Base-by-base conservation (phyloP, 2,329 filamentous ascomycete species). In the Aspergillus felis region DNA sequence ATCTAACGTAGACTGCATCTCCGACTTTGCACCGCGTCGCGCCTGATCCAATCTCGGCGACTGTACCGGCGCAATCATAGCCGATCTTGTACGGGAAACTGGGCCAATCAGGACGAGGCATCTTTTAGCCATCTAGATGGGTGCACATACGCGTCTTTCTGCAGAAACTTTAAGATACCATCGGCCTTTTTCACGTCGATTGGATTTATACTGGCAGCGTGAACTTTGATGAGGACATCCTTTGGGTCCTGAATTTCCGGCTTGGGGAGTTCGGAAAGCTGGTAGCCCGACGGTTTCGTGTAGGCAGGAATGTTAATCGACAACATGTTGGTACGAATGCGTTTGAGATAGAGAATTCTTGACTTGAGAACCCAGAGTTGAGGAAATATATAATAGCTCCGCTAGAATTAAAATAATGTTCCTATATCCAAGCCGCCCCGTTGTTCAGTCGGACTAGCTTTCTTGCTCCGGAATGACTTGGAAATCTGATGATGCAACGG, bases 131-230 rank as follows among this genome's bases (percentile, higher is more conserved):
- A 54, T 41, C 35, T 60, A 7, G 42, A 7, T 24, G 10, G 50
- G 28, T 32, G 41, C 53, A 54, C 70, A 54, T 59, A 76, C 72
- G 59, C 35, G 48, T 75, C 73, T 48, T 67, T 63, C 3, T 73
- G 10, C 6, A 67, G 67, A 10, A 67, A 14, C 50, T 76, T 77
- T 41, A 75, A 56, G 0, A 67, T 58, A 0, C 76, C 76, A 17
- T 65, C 64, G 0, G 76, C 78, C 53, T 72, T 73, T 58, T 76
- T 76, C 3, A 79, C 70, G 64, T 81, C 78, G 3, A 80, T 66
- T 0, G 79, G 77, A 57, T 81, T 80, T 44, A 80, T 68, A 49
- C 72, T 74, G 0, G 77, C 77, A 3, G 78, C 77, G 54, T 77
- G 68, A 8, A 80, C 76, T 50, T 69, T 73, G 42, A 81, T 74